These are phyloP conservation scores for Kwoniella shivajii DNA, from an alignment of 1,284 basidiomycete genomes.

Conservation along the genomic window DNA sequence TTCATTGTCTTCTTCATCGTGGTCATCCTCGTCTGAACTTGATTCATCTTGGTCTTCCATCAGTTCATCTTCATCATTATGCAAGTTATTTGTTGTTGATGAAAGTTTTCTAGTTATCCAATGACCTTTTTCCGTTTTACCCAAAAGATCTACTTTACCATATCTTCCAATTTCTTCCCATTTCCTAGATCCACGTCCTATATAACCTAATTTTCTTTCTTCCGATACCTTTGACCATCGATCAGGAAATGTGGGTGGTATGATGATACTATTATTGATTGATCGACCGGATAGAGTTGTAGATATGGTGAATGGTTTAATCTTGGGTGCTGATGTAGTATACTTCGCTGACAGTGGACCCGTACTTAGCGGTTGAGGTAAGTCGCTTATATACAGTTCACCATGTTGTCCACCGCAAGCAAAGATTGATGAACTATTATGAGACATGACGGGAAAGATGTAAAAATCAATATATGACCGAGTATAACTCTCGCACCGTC, in stretches of 20 bases:
- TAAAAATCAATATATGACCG: conserved; percentile 6
- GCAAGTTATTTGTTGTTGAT: neutral
- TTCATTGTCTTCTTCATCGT: conserved; percentile 22
- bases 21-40: conserved; percentile 15
- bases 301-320: conserved; percentile 35
- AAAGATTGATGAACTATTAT: conserved; percentile 34
- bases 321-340: conserved; percentile 10
- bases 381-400: conserved; percentile 46
- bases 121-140: conserved; percentile 8
- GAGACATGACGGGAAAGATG: conserved; percentile 8
- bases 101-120: conserved; percentile 13
- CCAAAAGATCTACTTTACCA: conserved; percentile 1
- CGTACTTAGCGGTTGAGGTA: conserved; percentile 21
- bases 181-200: conserved; percentile 19
- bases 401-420: conserved; percentile 54
- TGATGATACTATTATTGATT: conserved; percentile 54
- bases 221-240: conserved; percentile 32
- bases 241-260: conserved; percentile 44
- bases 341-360: conserved; percentile 7
- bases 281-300: conserved; percentile 37
- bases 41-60: conserved; percentile 10
- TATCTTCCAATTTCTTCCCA: conserved; percentile 16
- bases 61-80: conserved; percentile 8
- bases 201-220: conserved; percentile 21
- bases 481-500: neutral